A percentile compares a stretch with the other conserved stretches of the same genome.
Evolutionary conservation across 306 rosid species (phyloP).

Genomic region (Mimosa bimucronata): DNA sequence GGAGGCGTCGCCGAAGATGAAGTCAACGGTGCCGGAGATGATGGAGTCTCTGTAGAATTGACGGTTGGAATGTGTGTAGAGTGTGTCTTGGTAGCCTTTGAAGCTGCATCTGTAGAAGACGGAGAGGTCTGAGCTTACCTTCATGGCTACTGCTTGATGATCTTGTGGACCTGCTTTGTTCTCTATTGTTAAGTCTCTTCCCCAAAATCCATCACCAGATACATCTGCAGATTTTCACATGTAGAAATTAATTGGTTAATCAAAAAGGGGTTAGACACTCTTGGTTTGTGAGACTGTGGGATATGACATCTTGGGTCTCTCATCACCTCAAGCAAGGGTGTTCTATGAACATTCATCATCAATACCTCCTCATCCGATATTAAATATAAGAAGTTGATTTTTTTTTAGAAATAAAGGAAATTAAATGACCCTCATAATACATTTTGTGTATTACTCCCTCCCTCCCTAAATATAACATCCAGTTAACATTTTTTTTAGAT

Average conservation of each 20-base stretch:
- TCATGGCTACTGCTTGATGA: slow-evolving; percentile 71
- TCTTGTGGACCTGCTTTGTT: slow-evolving; percentile 70
- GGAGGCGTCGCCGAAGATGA: slow-evolving; percentile 61
- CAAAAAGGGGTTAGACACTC: too few species aligned
- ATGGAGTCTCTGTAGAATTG: slow-evolving; percentile 71
- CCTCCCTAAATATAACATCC: too few species aligned
- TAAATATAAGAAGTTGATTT: too few species aligned
- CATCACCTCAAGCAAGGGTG: too few species aligned
- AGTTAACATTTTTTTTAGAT: too few species aligned
- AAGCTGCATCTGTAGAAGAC: slow-evolving; percentile 63
- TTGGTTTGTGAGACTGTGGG: too few species aligned
- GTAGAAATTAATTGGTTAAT: not conserved
- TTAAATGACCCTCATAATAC: too few species aligned
- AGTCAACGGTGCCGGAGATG: slow-evolving; percentile 61
- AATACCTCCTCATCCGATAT: too few species aligned
- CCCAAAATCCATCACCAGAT: slow-evolving; percentile 83
- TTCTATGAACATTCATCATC: too few species aligned
- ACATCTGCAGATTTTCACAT: slow-evolving; percentile 45
- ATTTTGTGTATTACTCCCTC: too few species aligned
- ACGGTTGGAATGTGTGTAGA: slow-evolving; percentile 57
- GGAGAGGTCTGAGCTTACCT: slow-evolving; percentile 58
- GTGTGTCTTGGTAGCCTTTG: slow-evolving; percentile 75
- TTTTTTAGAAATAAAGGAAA: too few species aligned
- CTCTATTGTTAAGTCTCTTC: slow-evolving; percentile 69
- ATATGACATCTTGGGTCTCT: too few species aligned